A percentile compares a stretch with the other conserved stretches of the same genome.
Conservation (phyloP, 805 yeast species). For the Teunomyces stri region DNA sequence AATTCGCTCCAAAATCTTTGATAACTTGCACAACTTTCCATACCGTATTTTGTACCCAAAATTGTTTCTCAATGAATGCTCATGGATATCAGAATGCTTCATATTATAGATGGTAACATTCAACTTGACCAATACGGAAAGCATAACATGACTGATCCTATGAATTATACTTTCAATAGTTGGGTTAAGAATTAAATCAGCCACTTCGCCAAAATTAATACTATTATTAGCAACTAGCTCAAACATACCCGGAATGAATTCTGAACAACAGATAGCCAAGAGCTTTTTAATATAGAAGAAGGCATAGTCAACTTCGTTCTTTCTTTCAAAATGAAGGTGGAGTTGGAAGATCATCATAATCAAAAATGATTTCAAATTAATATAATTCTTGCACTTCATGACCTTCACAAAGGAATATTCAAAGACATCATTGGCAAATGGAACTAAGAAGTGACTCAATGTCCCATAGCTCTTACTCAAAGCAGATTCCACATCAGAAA, state of each 20-base stretch:
- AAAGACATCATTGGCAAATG: slow-evolving; percentile 3
- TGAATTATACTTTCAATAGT: slow-evolving; percentile 24
- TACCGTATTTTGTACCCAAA: slow-evolving; percentile 18
- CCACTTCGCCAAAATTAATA: slow-evolving; percentile 40
- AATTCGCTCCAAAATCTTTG: slow-evolving; percentile 21
- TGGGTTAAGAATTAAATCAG: slow-evolving; percentile 44
- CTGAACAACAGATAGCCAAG: slow-evolving; percentile 21
- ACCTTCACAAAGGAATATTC: slow-evolving; percentile 11
- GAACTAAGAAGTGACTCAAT: slow-evolving; percentile 3
- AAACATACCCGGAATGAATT: slow-evolving; percentile 29
- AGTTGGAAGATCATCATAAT: slow-evolving; percentile 32
- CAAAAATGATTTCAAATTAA: slow-evolving; percentile 18
- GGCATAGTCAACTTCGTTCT: slow-evolving; percentile 24
- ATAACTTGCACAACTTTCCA: slow-evolving; percentile 22
- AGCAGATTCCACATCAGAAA: slow-evolving; percentile 4
- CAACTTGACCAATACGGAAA: slow-evolving; percentile 24
- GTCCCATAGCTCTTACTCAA: neutral
- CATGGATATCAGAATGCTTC: slow-evolving; percentile 19
- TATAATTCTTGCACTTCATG: slow-evolving; percentile 13
- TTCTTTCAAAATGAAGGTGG: slow-evolving; percentile 38
- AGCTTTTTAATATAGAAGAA: slow-evolving; percentile 34
- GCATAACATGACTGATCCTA: slow-evolving; percentile 24
- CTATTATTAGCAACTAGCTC: slow-evolving; percentile 30
- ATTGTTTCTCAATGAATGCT: slow-evolving; percentile 14
- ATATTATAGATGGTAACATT: slow-evolving; percentile 20